Conservation (phyloP, 2,329 filamentous ascomycete species). For the Monosporascus cannonballus region DNA sequence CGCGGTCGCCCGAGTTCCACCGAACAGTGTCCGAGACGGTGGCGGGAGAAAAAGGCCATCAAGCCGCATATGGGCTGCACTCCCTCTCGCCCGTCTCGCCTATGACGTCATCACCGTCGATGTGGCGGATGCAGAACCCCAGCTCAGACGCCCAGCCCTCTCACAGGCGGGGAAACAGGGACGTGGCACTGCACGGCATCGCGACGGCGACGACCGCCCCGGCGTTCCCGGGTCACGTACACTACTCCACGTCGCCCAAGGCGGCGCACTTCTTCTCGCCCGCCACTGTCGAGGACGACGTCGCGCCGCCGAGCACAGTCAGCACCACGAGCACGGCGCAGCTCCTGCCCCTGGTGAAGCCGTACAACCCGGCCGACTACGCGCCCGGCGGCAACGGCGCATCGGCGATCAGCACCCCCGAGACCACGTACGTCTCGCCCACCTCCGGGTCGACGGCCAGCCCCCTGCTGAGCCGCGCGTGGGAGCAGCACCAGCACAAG, state of each 20-base stretch:
- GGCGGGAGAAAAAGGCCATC: constrained; percentile 21
- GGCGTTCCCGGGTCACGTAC: constrained; percentile 20
- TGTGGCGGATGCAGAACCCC: constrained; percentile 1
- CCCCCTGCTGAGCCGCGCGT: constrained; percentile 21
- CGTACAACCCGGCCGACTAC: constrained; percentile 27
- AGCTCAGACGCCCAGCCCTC: constrained; percentile 5
- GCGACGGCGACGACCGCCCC: constrained; percentile 18
- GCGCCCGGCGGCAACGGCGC: constrained; percentile 12
- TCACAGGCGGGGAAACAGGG: constrained; percentile 5
- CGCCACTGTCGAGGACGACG: constrained; percentile 13
- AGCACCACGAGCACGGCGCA: constrained; percentile 24
- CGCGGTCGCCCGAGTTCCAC: constrained; percentile 32
- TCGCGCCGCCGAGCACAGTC: constrained; percentile 22
- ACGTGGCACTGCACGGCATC: constrained; percentile 18
- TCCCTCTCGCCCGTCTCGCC: constrained; percentile 11
- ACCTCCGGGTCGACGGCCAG: constrained; percentile 23
- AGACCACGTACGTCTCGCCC: constrained; percentile 18
- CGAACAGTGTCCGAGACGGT: constrained; percentile 11
- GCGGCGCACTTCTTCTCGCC: constrained; percentile 21
- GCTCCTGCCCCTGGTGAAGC: constrained; percentile 20
- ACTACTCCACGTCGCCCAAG: constrained; percentile 25
- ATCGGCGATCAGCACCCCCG: constrained; percentile 7
- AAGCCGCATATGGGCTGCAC: constrained; percentile 15
- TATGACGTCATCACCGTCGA: constrained; percentile 2
- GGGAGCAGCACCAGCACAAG: constrained; percentile 17